A percentile compares a stretch with the other conserved stretches of the same genome.
Conservation (phyloP, 805 yeast species). For the Candida quercuum region DNA sequence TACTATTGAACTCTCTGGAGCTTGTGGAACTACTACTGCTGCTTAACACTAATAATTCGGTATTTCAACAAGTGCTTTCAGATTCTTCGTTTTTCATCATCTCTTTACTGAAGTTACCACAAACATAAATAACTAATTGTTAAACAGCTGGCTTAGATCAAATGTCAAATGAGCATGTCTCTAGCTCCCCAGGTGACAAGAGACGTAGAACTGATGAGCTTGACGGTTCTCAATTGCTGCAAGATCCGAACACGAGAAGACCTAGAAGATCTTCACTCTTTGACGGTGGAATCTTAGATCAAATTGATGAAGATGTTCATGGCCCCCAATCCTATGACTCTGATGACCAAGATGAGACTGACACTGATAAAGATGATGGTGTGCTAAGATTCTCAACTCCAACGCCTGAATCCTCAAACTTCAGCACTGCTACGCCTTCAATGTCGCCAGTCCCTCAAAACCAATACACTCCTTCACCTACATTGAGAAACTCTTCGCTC, state of each 20-base stretch:
- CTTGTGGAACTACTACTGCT: too few species aligned
- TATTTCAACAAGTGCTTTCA: too few species aligned
- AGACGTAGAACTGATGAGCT: constrained; percentile 1
- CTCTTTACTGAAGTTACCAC: too few species aligned
- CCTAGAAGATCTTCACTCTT: not conserved
- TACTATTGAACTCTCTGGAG: too few species aligned
- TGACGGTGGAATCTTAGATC: not conserved
- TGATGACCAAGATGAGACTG: not conserved
- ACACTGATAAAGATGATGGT: not conserved
- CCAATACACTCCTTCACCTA: not conserved
- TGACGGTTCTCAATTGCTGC: not conserved
- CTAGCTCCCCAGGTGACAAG: not conserved
- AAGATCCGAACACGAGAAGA: not conserved
- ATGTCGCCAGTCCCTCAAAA: not conserved
- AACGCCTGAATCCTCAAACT: not conserved
- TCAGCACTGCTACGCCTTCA: not conserved
- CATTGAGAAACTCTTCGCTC: not conserved
- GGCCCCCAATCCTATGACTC: not conserved
- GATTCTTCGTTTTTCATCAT: too few species aligned
- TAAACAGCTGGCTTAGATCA: not conserved
- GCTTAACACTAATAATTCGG: too few species aligned
- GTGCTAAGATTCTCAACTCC: not conserved
- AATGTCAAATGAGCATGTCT: not conserved
- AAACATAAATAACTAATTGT: not conserved
- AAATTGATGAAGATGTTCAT: not conserved